Evolutionary conservation across 345 rosid genomes (phyloP).

Genomic region (Gossypium anomalum): DNA sequence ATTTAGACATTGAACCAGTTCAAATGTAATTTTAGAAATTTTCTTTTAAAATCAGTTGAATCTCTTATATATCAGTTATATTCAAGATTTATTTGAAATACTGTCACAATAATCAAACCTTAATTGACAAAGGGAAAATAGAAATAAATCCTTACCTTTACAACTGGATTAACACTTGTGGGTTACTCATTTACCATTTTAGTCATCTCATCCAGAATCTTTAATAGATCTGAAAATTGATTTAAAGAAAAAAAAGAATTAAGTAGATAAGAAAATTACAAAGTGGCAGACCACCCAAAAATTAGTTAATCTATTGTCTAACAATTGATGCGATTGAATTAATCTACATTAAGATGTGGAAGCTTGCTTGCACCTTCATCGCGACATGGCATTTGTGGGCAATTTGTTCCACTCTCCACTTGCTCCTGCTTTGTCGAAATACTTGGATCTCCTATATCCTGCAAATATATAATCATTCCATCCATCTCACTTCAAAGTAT

Average conservation of each 20-base stretch:
- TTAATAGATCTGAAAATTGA: not conserved
- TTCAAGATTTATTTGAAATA: too few species aligned
- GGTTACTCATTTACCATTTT: not conserved
- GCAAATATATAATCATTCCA: not conserved
- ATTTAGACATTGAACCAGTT: too few species aligned
- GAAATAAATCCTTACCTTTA: too few species aligned
- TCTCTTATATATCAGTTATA: too few species aligned
- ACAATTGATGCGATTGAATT: not conserved
- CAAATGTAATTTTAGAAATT: too few species aligned
- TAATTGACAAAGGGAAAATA: too few species aligned
- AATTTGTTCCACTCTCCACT: slow-evolving; percentile 20
- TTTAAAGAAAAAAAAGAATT: not conserved
- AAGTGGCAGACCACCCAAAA: not conserved
- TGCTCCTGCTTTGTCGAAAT: slow-evolving; percentile 12
- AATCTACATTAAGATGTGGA: slow-evolving; percentile 14
- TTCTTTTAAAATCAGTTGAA: too few species aligned
- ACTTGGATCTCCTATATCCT: slow-evolving; percentile 25
- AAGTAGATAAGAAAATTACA: not conserved
- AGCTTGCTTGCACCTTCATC: slow-evolving; percentile 23
- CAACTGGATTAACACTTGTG: too few species aligned
- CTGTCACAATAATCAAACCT: too few species aligned
- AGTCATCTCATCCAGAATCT: not conserved
- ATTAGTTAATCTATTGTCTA: not conserved
- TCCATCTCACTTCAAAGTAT: not conserved
- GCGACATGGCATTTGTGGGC: slow-evolving; percentile 22